phyloP scores from a whole-genome alignment of 805 yeast genomes.

The Metschnikowia amazonensis region DNA sequence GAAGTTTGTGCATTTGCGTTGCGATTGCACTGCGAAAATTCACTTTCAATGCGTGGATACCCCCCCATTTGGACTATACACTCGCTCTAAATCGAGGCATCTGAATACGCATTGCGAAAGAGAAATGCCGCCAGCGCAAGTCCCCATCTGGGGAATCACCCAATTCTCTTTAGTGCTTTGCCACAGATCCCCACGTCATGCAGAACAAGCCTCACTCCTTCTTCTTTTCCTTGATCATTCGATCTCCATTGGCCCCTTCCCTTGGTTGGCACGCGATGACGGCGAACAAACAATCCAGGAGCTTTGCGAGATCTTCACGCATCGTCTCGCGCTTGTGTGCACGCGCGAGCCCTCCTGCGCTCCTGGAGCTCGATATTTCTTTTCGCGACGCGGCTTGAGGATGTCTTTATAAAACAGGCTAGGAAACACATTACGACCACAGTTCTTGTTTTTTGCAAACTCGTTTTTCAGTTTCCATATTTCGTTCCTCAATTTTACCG shows the following conservation, averaged over 20 bases:
- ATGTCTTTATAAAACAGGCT: conserved; percentile 6
- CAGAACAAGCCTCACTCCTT: neutral
- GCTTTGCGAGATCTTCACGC: conserved; percentile 7
- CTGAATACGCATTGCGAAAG: neutral
- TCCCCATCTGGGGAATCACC: neutral
- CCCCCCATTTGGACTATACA: neutral
- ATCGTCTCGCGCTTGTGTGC: conserved; percentile 9
- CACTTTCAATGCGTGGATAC: conserved; percentile 1
- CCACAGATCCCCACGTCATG: neutral
- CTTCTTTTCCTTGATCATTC: too few species aligned
- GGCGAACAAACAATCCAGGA: conserved; percentile 3
- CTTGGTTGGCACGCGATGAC: neutral
- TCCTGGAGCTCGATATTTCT: conserved; percentile 13
- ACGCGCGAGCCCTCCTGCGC: conserved; percentile 15
- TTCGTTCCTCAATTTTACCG: neutral
- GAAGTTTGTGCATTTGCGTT: neutral
- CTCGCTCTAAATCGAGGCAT: neutral
- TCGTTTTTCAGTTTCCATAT: neutral
- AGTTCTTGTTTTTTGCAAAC: conserved; percentile 3
- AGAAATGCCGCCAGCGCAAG: neutral
- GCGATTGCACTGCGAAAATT: neutral
- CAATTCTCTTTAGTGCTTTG: neutral
- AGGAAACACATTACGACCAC: neutral
- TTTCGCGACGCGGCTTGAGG: conserved; percentile 17
- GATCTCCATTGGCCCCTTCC: neutral